Evolutionary conservation across 768 basidiomycete genomes (phyloP).

Genomic region (Auricularia cornea): DNA sequence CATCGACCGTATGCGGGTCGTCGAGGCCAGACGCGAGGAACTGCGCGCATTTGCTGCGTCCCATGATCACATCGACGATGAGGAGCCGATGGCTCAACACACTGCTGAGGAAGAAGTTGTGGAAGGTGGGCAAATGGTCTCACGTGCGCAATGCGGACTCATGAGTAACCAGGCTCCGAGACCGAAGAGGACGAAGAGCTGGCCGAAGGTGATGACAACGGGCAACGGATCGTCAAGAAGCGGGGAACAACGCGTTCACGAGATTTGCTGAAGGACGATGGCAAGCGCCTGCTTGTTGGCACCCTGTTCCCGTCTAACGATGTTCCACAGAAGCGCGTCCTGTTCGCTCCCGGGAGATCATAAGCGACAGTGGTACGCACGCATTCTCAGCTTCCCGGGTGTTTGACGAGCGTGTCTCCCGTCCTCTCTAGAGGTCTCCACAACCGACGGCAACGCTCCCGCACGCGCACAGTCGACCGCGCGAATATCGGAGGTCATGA

Average conservation of each 20-base stretch:
- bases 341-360: background rate
- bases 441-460: too few species aligned
- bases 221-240: too few species aligned
- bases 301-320: too few species aligned
- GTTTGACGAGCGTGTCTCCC: too few species aligned
- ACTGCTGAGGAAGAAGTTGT: background rate
- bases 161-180: too few species aligned
- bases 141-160: too few species aligned
- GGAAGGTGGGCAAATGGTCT: too few species aligned
- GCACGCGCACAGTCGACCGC: too few species aligned
- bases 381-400: background rate
- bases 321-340: background rate
- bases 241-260: too few species aligned
- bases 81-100: background rate
- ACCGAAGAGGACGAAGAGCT: background rate
- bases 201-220: background rate
- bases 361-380: background rate
- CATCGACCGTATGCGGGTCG: background rate
- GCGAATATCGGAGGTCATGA: too few species aligned
- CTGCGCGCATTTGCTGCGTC: background rate
- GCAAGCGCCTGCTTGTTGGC: too few species aligned
- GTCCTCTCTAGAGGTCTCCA: too few species aligned
- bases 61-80: background rate
- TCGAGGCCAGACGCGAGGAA: background rate
- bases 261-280: background rate